Percentiles rank a stretch among this genome's conserved stretches.
Conservation (phyloP, 2,329 filamentous ascomycete genomes). For the Monilinia polystroma region DNA sequence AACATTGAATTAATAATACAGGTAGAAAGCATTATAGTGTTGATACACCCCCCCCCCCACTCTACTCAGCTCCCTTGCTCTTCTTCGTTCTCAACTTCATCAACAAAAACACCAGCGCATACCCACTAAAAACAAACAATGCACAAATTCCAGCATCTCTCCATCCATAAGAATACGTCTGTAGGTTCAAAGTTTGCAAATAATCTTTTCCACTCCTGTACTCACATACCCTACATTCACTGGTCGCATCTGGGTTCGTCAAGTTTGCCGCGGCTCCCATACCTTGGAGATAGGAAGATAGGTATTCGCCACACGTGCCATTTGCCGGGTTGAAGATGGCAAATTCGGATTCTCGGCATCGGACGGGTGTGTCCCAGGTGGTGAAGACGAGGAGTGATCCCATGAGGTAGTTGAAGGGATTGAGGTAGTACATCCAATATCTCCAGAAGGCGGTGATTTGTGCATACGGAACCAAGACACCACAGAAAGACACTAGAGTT, state of each 20-base stretch:
- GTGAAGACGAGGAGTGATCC: conserved; percentile 54
- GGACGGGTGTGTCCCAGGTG: conserved; percentile 48
- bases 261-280: conserved; percentile 52
- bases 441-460: conserved; percentile 67
- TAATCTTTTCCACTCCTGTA: conserved; percentile 60
- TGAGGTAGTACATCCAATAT: conserved; percentile 51
- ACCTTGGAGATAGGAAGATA: conserved; percentile 51
- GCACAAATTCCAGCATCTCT: conserved; percentile 56
- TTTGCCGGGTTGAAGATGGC: conserved; percentile 44
- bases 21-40: too few relatives aligned
- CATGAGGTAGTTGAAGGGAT: conserved; percentile 63
- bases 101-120: conserved; percentile 47
- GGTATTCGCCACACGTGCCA: conserved; percentile 61
- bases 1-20: too few relatives aligned
- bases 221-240: conserved; percentile 59
- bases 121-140: conserved; percentile 46
- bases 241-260: conserved; percentile 57
- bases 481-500: conserved; percentile 68
- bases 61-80: conserved; percentile 45
- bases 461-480: conserved; percentile 70
- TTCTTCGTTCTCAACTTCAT: conserved; percentile 51
- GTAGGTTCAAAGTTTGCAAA: conserved; percentile 57
- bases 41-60: too few relatives aligned
- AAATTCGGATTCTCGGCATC: conserved; percentile 50
- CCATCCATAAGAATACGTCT: conserved; percentile 64